A percentile compares a stretch with the other conserved stretches of the same genome.
Evolutionary conservation across 805 yeast genomes (phyloP).

Genomic region (Saccharomycopsis synnaedendra): DNA sequence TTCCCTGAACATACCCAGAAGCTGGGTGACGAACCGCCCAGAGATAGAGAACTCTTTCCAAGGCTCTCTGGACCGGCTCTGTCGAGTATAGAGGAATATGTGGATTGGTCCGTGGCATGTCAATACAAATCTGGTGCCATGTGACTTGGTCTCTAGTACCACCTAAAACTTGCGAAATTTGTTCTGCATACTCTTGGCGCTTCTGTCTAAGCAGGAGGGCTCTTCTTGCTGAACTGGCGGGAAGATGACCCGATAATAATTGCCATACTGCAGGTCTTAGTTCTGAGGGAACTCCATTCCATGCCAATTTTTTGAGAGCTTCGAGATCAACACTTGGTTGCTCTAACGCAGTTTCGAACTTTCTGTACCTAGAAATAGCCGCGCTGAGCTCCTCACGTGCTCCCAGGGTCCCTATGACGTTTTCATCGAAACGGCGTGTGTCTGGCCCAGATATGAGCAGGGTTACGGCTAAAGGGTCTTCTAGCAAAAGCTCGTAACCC

Average conservation of each 20-base stretch:
- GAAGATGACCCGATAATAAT: slow-evolving; percentile 77
- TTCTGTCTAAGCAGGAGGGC: slow-evolving; percentile 60
- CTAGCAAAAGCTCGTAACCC: slow-evolving; percentile 16
- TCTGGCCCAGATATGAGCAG: slow-evolving; percentile 33
- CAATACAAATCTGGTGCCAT: slow-evolving; percentile 94
- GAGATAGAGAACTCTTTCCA: slow-evolving; percentile 71
- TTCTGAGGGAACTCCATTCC: slow-evolving; percentile 88
- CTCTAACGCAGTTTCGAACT: slow-evolving; percentile 48
- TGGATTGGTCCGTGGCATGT: slow-evolving; percentile 91
- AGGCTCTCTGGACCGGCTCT: slow-evolving; percentile 61
- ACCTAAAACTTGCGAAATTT: slow-evolving; percentile 38
- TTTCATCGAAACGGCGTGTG: slow-evolving; percentile 23
- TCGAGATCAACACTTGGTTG: slow-evolving; percentile 41
- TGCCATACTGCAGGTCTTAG: slow-evolving; percentile 86
- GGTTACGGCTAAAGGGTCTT: slow-evolving; percentile 24
- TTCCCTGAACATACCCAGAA: slow-evolving; percentile 96
- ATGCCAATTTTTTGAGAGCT: slow-evolving; percentile 67
- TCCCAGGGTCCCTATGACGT: slow-evolving; percentile 26
- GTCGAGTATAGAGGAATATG: slow-evolving; percentile 60
- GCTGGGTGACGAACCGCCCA: slow-evolving; percentile 99
- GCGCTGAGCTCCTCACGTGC: slow-evolving; percentile 50
- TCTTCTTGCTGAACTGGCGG: slow-evolving; percentile 74
- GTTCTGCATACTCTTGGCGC: slow-evolving; percentile 71
- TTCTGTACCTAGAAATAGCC: slow-evolving; percentile 46
- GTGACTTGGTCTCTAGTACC: slow-evolving; percentile 61